Evolutionary conservation across 257 asterid species (phyloP).

Genomic region (Nicotiana tomentosiformis): DNA sequence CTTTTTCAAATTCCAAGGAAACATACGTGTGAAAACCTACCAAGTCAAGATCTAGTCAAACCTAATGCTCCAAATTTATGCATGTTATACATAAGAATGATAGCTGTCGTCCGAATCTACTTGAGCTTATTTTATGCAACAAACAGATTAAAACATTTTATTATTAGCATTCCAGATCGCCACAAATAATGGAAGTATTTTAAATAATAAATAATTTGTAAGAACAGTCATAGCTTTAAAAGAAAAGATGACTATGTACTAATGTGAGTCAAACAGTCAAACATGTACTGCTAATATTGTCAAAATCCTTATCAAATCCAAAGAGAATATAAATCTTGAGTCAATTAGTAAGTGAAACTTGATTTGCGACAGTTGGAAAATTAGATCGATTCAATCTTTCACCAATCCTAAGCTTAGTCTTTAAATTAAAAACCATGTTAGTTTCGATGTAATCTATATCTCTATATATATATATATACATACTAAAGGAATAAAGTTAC

Average conservation of each 20-base stretch:
- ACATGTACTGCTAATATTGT: not conserved
- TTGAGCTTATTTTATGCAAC: not conserved
- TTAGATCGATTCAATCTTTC: not conserved
- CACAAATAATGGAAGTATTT: too few species aligned
- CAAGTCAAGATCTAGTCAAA: not conserved
- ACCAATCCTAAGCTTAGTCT: not conserved
- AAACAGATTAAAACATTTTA: too few species aligned
- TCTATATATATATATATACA: too few species aligned
- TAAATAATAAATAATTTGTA: too few species aligned
- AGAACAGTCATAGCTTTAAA: too few species aligned
- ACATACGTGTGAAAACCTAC: not conserved
- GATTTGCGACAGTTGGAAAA: not conserved
- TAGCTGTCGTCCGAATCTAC: not conserved
- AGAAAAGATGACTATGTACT: too few species aligned
- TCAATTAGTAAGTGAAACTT: not conserved
- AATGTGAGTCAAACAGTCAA: not conserved
- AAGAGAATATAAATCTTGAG: not conserved
- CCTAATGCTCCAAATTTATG: not conserved
- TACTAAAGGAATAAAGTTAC: too few species aligned
- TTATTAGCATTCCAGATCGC: not conserved
- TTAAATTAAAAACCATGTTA: not conserved
- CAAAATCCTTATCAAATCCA: not conserved
- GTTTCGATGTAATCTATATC: not conserved
- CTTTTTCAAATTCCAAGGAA: not conserved
- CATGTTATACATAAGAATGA: not conserved